Evolutionary conservation across 2,329 filamentous ascomycete genomes (phyloP).

Genomic region (Thermoascus crustaceus): DNA sequence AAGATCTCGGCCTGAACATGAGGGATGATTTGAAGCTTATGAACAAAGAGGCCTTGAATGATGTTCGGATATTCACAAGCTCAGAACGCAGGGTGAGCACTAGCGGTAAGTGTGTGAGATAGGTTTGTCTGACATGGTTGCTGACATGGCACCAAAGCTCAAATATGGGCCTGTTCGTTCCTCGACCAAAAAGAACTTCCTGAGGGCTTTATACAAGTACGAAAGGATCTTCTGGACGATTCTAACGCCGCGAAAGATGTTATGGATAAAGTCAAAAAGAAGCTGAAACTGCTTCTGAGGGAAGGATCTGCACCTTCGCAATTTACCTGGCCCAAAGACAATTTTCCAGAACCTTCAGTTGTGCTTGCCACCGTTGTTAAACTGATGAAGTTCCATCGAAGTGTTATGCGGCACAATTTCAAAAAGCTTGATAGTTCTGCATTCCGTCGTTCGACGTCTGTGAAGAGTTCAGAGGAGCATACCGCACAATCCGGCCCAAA

Average conservation of each 20-base stretch:
- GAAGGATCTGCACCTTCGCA: conserved; percentile 92
- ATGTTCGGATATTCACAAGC: conserved; percentile 91
- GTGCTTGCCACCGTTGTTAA: conserved; percentile 89
- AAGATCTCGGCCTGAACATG: conserved; percentile 93
- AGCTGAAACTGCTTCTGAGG: conserved; percentile 83
- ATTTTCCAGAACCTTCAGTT: conserved; percentile 87
- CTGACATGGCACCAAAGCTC: conserved; percentile 44
- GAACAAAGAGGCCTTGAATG: conserved; percentile 84
- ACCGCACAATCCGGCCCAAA: conserved; percentile 8
- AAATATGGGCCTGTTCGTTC: conserved; percentile 91
- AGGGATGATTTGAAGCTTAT: conserved; percentile 87
- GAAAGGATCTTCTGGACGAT: conserved; percentile 92
- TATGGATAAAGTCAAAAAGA: conserved; percentile 99
- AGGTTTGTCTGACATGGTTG: background rate
- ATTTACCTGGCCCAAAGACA: conserved; percentile 91
- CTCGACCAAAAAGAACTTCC: conserved; percentile 77
- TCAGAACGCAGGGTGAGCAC: conserved; percentile 91
- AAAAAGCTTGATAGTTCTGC: conserved; percentile 60
- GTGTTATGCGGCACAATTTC: conserved; percentile 93
- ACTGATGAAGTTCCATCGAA: conserved; percentile 93
- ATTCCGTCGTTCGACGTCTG: conserved; percentile 50
- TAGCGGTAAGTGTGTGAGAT: conserved; percentile 52
- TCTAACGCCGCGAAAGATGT: conserved; percentile 98
- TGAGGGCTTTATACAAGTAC: conserved; percentile 77
- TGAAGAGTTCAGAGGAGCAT: conserved; percentile 9